Conservation (phyloP, 2,329 filamentous ascomycete species). For the Hirsutella rhossiliensis region DNA sequence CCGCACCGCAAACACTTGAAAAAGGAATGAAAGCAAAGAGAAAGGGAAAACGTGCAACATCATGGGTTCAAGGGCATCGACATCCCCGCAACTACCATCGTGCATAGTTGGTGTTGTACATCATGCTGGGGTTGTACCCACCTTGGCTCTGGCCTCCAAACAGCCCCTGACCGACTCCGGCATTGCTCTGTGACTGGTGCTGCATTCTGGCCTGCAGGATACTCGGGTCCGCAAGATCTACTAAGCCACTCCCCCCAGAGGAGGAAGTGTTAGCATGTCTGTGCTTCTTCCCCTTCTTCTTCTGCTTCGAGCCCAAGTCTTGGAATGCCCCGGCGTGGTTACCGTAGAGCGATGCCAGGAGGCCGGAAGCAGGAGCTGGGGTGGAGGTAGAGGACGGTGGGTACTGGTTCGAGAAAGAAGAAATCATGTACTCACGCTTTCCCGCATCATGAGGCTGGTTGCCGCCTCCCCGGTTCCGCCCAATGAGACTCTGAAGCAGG, state of each 20-base stretch:
- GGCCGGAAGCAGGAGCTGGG: conserved; percentile 79
- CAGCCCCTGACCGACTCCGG: conserved; percentile 76
- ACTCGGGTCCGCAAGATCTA: conserved; percentile 99
- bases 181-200: conserved; percentile 71
- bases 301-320: conserved; percentile 92
- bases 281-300: conserved; percentile 99
- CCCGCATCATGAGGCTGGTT: conserved; percentile 68
- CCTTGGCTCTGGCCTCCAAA: conserved; percentile 84
- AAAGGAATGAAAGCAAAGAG: conserved; percentile 3
- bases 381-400: conserved; percentile 69
- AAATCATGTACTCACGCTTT: conserved; percentile 98
- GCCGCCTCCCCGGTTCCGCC: conserved; percentile 54
- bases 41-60: conserved; percentile 8
- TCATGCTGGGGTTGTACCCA: conserved; percentile 84
- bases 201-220: conserved; percentile 97
- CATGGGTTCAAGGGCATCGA: conserved; percentile 11
- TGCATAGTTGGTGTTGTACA: conserved; percentile 63
- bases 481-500: conserved; percentile 71
- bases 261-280: conserved; percentile 99
- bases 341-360: conserved; percentile 86
- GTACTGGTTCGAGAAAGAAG: conserved; percentile 82
- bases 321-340: conserved; percentile 75
- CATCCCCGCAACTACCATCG: conserved; percentile 43
- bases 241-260: conserved; percentile 97
- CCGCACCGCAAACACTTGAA: conserved; percentile 8